These are phyloP conservation scores for Cucurbita ficifolia DNA, from an alignment of 306 rosid species.

Conservation along the genomic window DNA sequence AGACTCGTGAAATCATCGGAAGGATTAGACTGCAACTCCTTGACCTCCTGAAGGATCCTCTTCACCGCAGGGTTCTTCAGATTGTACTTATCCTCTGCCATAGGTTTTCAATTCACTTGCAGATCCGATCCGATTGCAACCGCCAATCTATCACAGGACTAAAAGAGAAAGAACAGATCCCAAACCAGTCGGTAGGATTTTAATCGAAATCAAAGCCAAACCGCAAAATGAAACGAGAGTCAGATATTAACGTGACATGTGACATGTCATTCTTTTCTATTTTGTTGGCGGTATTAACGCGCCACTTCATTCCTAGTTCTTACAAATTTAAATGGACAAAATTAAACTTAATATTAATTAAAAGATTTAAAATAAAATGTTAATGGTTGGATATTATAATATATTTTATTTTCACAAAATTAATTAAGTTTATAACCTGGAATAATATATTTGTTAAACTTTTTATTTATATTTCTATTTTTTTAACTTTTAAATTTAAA, in stretches of 20 bases:
- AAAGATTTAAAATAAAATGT: no score
- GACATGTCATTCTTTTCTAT: no score
- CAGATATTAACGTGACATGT: no score
- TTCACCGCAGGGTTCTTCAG: slow-evolving; percentile 82
- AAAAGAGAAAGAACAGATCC: not conserved
- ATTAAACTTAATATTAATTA: no score
- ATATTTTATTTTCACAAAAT: no score
- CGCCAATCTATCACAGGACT: not conserved
- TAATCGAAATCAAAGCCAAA: slow-evolving; percentile 3
- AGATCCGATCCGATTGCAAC: not conserved
- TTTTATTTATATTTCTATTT: no score
- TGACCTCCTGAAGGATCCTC: slow-evolving; percentile 85
- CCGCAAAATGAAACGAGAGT: not conserved
- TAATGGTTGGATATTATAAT: no score
- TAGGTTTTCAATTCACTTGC: not conserved
- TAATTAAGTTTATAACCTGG: no score
- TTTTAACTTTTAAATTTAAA: no score
- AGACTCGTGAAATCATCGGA: slow-evolving; percentile 92
- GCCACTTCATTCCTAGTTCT: not conserved
- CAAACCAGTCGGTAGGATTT: not conserved
- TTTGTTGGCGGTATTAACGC: not conserved
- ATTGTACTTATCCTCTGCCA: slow-evolving; percentile 82
- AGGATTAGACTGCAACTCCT: slow-evolving; percentile 90
- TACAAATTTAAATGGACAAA: no score
- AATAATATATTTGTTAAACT: no score